Base-by-base conservation (phyloP, 257 asterid species). In the Anisodus acutangulus region DNA sequence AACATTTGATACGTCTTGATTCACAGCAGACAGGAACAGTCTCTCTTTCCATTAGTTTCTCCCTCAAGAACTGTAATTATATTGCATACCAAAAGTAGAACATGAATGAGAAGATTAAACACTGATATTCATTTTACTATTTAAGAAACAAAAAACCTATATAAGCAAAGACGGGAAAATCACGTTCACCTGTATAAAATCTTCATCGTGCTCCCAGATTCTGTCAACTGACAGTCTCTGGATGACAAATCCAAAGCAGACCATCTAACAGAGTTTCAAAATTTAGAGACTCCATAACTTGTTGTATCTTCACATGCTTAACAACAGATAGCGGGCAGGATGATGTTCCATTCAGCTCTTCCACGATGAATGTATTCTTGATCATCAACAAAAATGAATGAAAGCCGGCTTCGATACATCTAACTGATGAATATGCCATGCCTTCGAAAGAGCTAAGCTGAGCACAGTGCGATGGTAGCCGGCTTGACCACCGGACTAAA, bases 201-300 rank as follows among this genome's bases (percentile, higher is more conserved):
- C 22, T 3, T 39, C 51, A 13, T 41, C 37, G 47, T 16, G 19
- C 51, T 8, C 13, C 76, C 76, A 6, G 11, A 16, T 68, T 37
- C 26, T 68, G 0, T 5, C 76, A 37, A 68, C 41, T 6, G 78
- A 69, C 31, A 69, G 54, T 15, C 54, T 69, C 78, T 39, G 78
- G 78, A 69, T 39, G 78, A 69, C 78, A 69, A 41, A 35, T 41
- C 78, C 55, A 69, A 69, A 69, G 26, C 54, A 69, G 11, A 41
- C 78, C 53, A 69, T 69, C 54, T 41, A 69, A 69, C 54, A 69
- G 15, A 16, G 31, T 8, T 41, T 41, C 78, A 70, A 70, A 70
- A 70, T 70, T 41, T 17, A 70, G 35, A 17, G 78, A 17, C 55
- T 43, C 54, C 54, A 4, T 17, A 41, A 16, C 55, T 39, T 70